Base-by-base conservation (phyloP, 495 filamentous ascomycete genomes). In the Aspergillus diversus region DNA sequence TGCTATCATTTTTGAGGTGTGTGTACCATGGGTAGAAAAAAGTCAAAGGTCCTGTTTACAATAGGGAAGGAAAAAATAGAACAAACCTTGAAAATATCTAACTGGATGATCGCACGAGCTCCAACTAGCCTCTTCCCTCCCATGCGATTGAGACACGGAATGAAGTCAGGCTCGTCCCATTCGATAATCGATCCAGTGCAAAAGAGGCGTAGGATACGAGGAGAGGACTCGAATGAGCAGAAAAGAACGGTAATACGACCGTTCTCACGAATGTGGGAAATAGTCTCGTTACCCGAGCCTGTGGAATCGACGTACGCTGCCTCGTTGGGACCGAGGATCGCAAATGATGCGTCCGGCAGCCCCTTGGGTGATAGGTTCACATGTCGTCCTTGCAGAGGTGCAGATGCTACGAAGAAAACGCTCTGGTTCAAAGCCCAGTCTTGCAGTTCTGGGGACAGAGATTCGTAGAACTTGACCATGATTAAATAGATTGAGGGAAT, bases 361-460 rank as follows among this genome's bases (percentile, higher is more conserved):
- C 89, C 88, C 71, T 92, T 91, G 43, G 89, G 89, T 0, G 89
- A 92, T 51, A 91, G 66, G 66, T 91, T 92, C 69, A 92, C 66
- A 73, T 87, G 84, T 3, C 76, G 71, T 34, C 82, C 81, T 0
- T 77, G 75, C 37, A 90, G 75, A 3, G 89, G 89, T 2, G 89
- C 87, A 12, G 88, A 86, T 13, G 86, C 84, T 7, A 86, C 84
- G 77, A 85, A 92, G 75, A 92, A 91, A 59, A 91, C 68, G 55
- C 82, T 82, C 66, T 92, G 89, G 3, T 73, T 59, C 7, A 84
- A 73, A 32, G 85, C 82, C 89, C 88, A 91, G 56, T 81, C 69
- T 32, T 68, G 68, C 0, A 90, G 69, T 33, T 83, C 73, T 3
- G 79, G 66, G 5, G 89, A 80, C 59, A 92, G 85, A 0, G 81